phyloP scores from a whole-genome alignment of 768 basidiomycete genomes.

The Mrakia gelida region DNA sequence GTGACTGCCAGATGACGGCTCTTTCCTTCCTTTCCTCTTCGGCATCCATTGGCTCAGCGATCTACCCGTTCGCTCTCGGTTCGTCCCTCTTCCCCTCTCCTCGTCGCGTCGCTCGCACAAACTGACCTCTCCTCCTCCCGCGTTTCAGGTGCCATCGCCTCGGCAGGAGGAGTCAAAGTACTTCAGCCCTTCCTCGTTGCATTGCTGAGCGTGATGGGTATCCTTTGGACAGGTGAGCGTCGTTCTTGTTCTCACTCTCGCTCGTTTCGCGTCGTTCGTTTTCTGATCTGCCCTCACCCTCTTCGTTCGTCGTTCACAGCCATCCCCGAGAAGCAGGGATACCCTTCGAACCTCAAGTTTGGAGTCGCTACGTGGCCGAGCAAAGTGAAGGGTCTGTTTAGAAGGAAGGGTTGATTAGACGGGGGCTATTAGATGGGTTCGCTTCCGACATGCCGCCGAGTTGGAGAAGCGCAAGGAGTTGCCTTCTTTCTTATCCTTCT shows the following conservation, averaged over 20 bases:
- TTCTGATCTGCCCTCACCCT: too few relatives aligned
- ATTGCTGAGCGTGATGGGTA: neutral
- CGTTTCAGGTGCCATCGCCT: constrained; percentile 4
- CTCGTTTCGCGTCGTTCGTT: neutral
- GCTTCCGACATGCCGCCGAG: too few relatives aligned
- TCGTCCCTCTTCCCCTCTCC: neutral
- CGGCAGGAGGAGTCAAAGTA: neutral
- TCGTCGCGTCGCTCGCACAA: neutral
- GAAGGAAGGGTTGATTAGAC: neutral
- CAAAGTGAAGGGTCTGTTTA: neutral
- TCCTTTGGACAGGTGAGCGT: neutral
- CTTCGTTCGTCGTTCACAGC: neutral
- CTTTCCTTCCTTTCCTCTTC: constrained; percentile 1
- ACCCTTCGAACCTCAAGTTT: neutral
- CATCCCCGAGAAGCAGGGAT: neutral
- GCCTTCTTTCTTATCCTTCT: too few relatives aligned
- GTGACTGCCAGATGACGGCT: neutral
- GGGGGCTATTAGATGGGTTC: too few relatives aligned
- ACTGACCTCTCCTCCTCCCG: neutral
- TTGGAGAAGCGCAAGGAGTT: too few relatives aligned
- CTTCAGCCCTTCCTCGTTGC: neutral
- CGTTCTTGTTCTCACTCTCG: too few relatives aligned
- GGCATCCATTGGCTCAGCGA: neutral
- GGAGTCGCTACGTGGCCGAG: neutral
- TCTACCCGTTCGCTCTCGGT: constrained; percentile 16